Base-by-base conservation (phyloP, 225 moss, liverwort and hornwort genomes). In the Pleurozium schreberi region DNA sequence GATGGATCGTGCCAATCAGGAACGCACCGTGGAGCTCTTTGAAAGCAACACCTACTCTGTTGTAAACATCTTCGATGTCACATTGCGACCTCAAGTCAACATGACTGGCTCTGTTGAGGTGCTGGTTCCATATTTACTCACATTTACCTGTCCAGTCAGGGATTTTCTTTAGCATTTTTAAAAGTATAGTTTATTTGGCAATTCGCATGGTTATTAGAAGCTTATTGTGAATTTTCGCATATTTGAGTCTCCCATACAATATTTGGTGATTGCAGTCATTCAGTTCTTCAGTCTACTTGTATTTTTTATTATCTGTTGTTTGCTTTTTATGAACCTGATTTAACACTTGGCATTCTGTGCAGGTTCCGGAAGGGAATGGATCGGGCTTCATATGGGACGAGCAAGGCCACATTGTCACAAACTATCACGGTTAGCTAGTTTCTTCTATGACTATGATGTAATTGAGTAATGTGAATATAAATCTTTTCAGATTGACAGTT, bases 321-420 rank as follows among this genome's bases (percentile, higher is more conserved):
- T 43, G 14, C 33, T 71, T 80, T 60, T 81, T 69, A 52, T 82
- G 58, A 75, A 75, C 23, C 31, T 64, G 57, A 77, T 62, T 61
- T 69, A 36, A 74, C 58, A 79, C 27, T n/a, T 57, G 70, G 71
- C 49, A 75, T 75, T 79, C 11, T 86, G 87, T 91, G 82, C 90
- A 95, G 95, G 95, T 95, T 47, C 95, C 95, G 88, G 95, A 95
- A 90, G 95, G 95, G 70, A 95, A 95, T 95, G 95, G 95, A 82
- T 93, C 95, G 60, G 95, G 95, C 52, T 93, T 95, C 49, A 95
- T 95, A 68, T 95, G 95, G 95, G 95, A 95, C 75, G 92, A 94
- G 82, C 69, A 95, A 93, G 95, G 95, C 55, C 95, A 94, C 84
- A 95, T 95, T 70, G 90, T 95, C 47, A 95, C 95, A 85, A 95